Base-by-base conservation (phyloP, 2,329 filamentous ascomycete genomes). In the Colletotrichum orchidophilum region DNA sequence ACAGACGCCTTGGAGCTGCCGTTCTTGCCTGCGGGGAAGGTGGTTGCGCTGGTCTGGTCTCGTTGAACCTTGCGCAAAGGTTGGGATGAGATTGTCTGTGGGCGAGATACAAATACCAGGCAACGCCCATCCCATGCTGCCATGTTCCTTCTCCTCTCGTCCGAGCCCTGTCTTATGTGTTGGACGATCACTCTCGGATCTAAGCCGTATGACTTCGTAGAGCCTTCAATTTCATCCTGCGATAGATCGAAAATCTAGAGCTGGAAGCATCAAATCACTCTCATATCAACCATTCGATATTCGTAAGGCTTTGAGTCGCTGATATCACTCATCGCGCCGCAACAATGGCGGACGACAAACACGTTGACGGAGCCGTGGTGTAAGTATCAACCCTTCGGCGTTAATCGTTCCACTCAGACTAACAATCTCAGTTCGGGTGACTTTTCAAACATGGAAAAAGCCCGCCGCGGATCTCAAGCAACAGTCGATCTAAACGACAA, bases 401-500 rank as follows among this genome's bases (percentile, higher is more conserved):
- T 21, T 5, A 2, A n/a, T 63, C n/a, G 9, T 3, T 15, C 0
- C 1, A n/a, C 5, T 1, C 21, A 4, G 3, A 50, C 68, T 68
- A 31, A 71, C 13, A 24, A 2, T 0, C 8, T 5, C 21, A 71
- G 58, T 13, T 58, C 57, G 50, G 35, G 26, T 11, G 62, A 54
- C 26, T 24, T 21, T 29, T 26, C 63, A 4, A 67, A 67, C 21
- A 58, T 62, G 6, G 68, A 63, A 57, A 71, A 63, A 33, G 42
- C 64, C 50, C 63, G 57, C 4, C 68, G 52, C 15, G 50, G 39
- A 29, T 53, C 57, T 8, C 52, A 68, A 18, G 58, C 58, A 39
- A 67, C 57, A 35, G 76, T 84, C 55, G 83, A 86, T 65, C 81
- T 86, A 50, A 84, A 85, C 72, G 75, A 81, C 67, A 87, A 87